These are phyloP conservation scores for Daedalea quercina DNA, from an alignment of 768 basidiomycete genomes.

Conservation along the genomic window DNA sequence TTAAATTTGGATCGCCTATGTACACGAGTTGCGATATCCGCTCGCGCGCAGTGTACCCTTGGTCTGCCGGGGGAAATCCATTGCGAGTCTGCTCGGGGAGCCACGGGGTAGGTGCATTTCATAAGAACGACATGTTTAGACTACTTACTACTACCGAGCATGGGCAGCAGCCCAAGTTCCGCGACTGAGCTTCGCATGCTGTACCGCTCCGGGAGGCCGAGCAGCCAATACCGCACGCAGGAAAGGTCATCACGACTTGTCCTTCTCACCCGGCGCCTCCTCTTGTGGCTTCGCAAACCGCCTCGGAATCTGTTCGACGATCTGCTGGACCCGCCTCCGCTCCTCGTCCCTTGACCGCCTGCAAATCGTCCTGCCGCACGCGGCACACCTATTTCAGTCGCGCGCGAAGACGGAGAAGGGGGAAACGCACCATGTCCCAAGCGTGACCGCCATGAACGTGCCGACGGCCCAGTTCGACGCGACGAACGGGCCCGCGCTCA, in stretches of 20 bases:
- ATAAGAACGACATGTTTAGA: too few relatives aligned
- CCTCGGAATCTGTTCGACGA: slow-evolving; percentile 57
- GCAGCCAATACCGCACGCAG: too few relatives aligned
- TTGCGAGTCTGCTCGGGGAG: too few relatives aligned
- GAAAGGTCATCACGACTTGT: too few relatives aligned
- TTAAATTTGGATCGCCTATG: neutral
- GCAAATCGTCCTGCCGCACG: slow-evolving; percentile 50
- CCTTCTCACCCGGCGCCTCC: neutral
- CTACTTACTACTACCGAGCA: too few relatives aligned
- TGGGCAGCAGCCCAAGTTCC: too few relatives aligned
- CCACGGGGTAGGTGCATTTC: too few relatives aligned
- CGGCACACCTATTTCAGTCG: neutral
- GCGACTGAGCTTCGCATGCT: too few relatives aligned
- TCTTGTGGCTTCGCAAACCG: slow-evolving; percentile 41
- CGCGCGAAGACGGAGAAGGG: neutral
- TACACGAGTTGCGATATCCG: neutral
- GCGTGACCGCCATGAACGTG: slow-evolving; percentile 60
- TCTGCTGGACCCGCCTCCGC: slow-evolving; percentile 43
- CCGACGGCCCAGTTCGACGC: slow-evolving; percentile 79
- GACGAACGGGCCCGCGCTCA: slow-evolving; percentile 54
- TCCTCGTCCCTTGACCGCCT: slow-evolving; percentile 49
- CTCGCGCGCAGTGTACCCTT: too few relatives aligned
- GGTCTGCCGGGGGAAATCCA: too few relatives aligned
- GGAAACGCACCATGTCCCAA: slow-evolving; percentile 58
- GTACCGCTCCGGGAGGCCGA: too few relatives aligned